Evolutionary conservation across 768 basidiomycete genomes (phyloP), one percentile per base, ranked within the genome.

Genomic region (Lactarius tabidus): DNA sequence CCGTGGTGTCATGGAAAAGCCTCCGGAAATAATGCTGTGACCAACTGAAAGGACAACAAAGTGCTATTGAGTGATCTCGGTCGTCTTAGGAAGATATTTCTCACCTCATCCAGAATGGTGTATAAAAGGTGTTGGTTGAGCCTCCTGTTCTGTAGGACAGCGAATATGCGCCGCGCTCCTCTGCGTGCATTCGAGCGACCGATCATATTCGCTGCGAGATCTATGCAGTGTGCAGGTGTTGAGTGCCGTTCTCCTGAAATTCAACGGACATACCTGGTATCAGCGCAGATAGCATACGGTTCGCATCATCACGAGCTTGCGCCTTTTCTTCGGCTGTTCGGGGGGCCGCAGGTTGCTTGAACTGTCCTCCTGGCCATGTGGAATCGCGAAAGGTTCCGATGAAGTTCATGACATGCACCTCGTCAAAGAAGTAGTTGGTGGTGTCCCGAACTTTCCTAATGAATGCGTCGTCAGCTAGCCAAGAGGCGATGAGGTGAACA

Each of bases 201-300:
- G 69, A 98, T 98, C 90, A 98, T 94, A 71, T 97, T 98, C 8
- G 96, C 93, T 36, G 93, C 95, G 59, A 98, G 77, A 72, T 98
- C 96, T 97, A 54, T 69, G 10, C 17, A 26, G 45, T 26, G 61
- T 33, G 45, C 45, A 26, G 38, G 45, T 65, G 35, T 0, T 57
- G 26, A 41, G 56, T 28, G 15, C 52, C 7, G 7, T 15, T 56
- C 3, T 6, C 26, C 2, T 2, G 10, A 7, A 17, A 26, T 18
- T 9, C 17, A 15, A 29, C 9, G 70, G 35, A 59, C 73, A 59
- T 63, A 94, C 95, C 95, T 73, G 97, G 97, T 67, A 99, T 89
- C 45, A 98, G 79, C 10, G 92, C 84, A 17, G 93, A 91, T 12
- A 99, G 81, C 72, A 95, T 98, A 65, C 89, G 84, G 70, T 93